These are phyloP conservation scores for Aspergillus panamensis DNA, from an alignment of 495 filamentous ascomycete species.

Conservation along the genomic window DNA sequence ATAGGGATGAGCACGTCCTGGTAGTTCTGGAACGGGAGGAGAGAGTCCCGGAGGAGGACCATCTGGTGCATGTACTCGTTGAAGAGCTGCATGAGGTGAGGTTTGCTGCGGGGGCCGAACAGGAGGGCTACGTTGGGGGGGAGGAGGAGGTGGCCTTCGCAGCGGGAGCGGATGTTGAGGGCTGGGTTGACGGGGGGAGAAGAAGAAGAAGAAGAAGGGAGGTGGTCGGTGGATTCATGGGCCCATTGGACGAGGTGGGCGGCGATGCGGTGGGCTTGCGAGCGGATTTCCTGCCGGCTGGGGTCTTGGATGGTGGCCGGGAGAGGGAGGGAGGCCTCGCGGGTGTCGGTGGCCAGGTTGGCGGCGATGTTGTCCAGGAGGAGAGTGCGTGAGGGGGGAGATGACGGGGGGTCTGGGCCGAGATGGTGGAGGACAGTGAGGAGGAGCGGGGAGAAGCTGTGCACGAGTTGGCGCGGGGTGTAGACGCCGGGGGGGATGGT, in stretches of 20 bases:
- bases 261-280: conserved; percentile 29
- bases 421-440: conserved; percentile 28
- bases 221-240: conserved; percentile 13
- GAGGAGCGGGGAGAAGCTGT: conserved; percentile 27
- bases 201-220: no score
- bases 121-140: conserved; percentile 27
- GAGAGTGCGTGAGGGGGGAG: conserved; percentile 14
- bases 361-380: conserved; percentile 31
- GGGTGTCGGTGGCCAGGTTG: conserved; percentile 26
- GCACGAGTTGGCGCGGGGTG: conserved; percentile 30
- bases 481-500: conserved; percentile 22
- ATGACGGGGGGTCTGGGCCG: conserved; percentile 19
- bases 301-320: conserved; percentile 18
- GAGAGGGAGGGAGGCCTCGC: conserved; percentile 28
- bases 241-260: conserved; percentile 28
- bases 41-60: conserved; percentile 32
- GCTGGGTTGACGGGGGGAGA: background rate
- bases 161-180: conserved; percentile 28
- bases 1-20: conserved; percentile 25
- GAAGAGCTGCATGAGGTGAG: conserved; percentile 33
- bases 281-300: conserved; percentile 25
- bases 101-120: conserved; percentile 26
- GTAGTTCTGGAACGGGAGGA: conserved; percentile 35
- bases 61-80: conserved; percentile 40
- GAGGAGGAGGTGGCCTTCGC: conserved; percentile 32